A percentile compares a stretch with the other conserved stretches of the same genome.
phyloP scores from a whole-genome alignment of 805 yeast genomes.

The Wickerhamomyces strasburgensis region DNA sequence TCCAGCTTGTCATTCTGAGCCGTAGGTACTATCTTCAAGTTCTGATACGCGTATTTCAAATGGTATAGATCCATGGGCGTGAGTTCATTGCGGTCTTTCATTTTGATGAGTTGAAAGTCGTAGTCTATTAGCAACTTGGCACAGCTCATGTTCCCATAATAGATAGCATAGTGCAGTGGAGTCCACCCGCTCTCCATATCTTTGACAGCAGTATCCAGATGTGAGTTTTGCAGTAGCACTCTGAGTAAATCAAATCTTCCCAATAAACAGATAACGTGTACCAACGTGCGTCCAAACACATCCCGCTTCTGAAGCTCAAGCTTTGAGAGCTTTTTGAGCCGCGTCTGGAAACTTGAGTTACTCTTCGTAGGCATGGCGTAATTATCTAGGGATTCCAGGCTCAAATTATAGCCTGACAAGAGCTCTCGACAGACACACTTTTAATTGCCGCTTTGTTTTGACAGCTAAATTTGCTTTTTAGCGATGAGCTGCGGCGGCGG shows the following conservation, averaged over 20 bases:
- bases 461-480: too few species aligned
- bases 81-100: conserved; percentile 64
- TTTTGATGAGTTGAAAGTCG: conserved; percentile 36
- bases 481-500: too few species aligned
- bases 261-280: conserved; percentile 51
- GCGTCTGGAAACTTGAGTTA: conserved; percentile 3
- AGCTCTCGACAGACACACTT: too few species aligned
- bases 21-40: conserved; percentile 38
- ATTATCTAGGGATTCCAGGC: too few species aligned
- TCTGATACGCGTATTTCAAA: conserved; percentile 34
- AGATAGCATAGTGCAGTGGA: conserved; percentile 66
- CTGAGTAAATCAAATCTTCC: conserved; percentile 44
- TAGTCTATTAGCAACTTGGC: conserved; percentile 39
- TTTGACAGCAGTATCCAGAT: conserved; percentile 38
- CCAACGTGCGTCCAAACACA: conserved; percentile 61
- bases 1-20: conserved; percentile 26
- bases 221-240: conserved; percentile 41
- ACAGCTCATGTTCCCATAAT: conserved; percentile 50
- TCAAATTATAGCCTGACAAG: too few species aligned
- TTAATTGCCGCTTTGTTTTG: too few species aligned
- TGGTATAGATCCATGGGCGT: conserved; percentile 65
- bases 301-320: conserved; percentile 48
- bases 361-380: not conserved
- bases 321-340: conserved; percentile 28
- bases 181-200: conserved; percentile 84